Percentiles rank a stretch among this genome's conserved stretches.
Evolutionary conservation across 257 asterid species (phyloP).

Genomic region (Pogostemon cablin): DNA sequence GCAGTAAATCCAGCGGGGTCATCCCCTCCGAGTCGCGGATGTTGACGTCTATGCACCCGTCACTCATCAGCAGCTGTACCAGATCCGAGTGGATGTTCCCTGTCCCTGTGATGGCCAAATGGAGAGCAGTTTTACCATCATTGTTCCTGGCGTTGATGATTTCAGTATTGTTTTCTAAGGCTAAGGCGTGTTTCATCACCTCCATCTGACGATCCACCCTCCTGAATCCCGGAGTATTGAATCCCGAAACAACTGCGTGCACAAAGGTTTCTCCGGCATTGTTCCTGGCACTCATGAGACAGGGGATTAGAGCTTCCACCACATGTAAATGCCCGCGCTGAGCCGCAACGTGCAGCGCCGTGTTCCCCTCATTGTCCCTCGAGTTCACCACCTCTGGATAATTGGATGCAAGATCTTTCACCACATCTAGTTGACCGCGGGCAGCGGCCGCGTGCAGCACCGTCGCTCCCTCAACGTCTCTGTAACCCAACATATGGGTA

Average conservation of each 20-base stretch:
- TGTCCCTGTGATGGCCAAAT: constrained; percentile 68
- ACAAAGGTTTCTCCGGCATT: constrained; percentile 76
- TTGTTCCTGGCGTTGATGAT: constrained; percentile 58
- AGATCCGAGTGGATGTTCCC: constrained; percentile 83
- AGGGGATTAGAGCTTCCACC: constrained; percentile 65
- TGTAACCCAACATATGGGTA: constrained; percentile 39
- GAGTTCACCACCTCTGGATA: constrained; percentile 55
- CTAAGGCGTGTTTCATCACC: constrained; percentile 54
- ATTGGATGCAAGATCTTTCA: constrained; percentile 56
- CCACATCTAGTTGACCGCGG: constrained; percentile 86
- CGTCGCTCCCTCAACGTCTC: constrained; percentile 80
- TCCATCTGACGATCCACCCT: constrained; percentile 75
- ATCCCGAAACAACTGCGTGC: constrained; percentile 77
- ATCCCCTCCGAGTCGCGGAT: constrained; percentile 64
- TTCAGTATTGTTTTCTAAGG: not conserved
- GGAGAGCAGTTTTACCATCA: constrained; percentile 78
- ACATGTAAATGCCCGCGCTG: constrained; percentile 79
- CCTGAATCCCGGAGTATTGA: constrained; percentile 85
- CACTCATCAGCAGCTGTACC: constrained; percentile 75
- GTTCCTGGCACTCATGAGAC: constrained; percentile 49
- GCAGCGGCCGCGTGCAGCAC: constrained; percentile 90
- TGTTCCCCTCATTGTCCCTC: constrained; percentile 75
- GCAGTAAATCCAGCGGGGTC: constrained; percentile 82
- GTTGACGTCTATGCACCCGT: constrained; percentile 58
- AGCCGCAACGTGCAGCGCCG: constrained; percentile 87